These are phyloP conservation scores for Coemansia sp. DNA, from an alignment of 192 early-diverging fungal species.

Conservation along the genomic window DNA sequence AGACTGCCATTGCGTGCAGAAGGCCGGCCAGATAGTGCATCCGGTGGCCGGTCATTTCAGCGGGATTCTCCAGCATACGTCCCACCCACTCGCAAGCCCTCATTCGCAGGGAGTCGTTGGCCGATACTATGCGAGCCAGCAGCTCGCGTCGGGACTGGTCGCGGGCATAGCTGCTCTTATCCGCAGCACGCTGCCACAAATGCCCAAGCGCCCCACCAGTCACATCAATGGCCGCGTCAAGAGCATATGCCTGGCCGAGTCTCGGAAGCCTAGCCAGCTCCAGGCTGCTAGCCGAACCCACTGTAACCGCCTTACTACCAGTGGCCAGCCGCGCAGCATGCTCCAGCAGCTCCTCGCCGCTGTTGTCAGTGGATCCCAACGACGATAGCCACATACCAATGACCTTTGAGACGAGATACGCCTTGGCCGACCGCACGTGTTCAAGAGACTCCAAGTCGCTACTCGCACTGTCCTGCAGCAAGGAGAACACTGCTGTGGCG, in stretches of 20 bases:
- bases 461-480: conserved; percentile 8
- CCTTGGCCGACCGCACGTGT: conserved; percentile 4
- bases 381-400: conserved; percentile 29
- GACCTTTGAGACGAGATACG: conserved; percentile 13
- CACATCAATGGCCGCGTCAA: conserved; percentile 1
- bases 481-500: conserved; percentile 24
- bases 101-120: conserved; percentile 20
- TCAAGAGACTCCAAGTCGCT: not conserved
- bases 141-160: conserved; percentile 13
- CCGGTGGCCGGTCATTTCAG: not conserved
- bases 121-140: conserved; percentile 22
- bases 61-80: not conserved
- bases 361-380: not conserved
- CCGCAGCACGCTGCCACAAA: conserved; percentile 12
- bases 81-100: conserved; percentile 20
- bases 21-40: conserved; percentile 17
- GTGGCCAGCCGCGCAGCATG: conserved; percentile 15
- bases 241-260: conserved; percentile 13
- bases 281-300: not conserved
- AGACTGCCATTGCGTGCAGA: conserved; percentile 3
- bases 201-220: not conserved
- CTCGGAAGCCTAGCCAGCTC: conserved; percentile 11
- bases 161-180: not conserved
- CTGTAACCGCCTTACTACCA: not conserved
- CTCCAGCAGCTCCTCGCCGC: conserved; percentile 13